A percentile compares a stretch with the other conserved stretches of the same genome.
Evolutionary conservation across 2,329 filamentous ascomycete genomes (phyloP).

Genomic region (Pseudopithomyces chartarum): DNA sequence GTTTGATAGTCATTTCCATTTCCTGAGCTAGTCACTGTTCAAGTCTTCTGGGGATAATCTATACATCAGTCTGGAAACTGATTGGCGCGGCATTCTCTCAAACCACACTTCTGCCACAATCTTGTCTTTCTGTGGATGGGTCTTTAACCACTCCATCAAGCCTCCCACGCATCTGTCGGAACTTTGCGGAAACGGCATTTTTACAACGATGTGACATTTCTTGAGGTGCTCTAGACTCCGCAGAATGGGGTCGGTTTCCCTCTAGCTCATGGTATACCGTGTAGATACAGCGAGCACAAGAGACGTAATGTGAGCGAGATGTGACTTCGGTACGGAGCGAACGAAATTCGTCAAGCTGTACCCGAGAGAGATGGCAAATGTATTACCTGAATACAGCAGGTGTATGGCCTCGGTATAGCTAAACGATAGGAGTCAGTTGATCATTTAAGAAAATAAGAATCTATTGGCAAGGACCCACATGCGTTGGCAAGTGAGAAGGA

Average conservation of each 20-base stretch:
- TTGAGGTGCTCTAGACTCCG: background rate
- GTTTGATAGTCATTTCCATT: too few species aligned
- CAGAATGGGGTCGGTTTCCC: background rate
- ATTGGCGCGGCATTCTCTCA: too few species aligned
- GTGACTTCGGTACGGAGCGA: background rate
- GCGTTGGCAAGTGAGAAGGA: background rate
- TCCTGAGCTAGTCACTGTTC: too few species aligned
- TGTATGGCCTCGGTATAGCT: slow-evolving; percentile 3
- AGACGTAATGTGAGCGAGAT: slow-evolving; percentile 1
- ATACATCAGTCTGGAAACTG: too few species aligned
- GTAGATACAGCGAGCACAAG: background rate
- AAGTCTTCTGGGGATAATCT: too few species aligned
- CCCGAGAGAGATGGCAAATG: background rate
- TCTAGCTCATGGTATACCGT: background rate
- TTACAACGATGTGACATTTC: background rate
- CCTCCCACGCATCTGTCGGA: too few species aligned
- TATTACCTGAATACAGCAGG: slow-evolving; percentile 2
- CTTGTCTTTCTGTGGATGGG: too few species aligned
- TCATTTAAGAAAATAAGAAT: background rate
- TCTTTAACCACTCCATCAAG: too few species aligned
- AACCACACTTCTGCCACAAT: too few species aligned
- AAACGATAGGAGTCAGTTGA: background rate
- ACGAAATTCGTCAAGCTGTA: slow-evolving; percentile 1
- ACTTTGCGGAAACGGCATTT: background rate
- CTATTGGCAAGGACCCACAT: background rate